Base-by-base conservation (phyloP, 495 filamentous ascomycete species). In the Aspergillus saccharolyticus region DNA sequence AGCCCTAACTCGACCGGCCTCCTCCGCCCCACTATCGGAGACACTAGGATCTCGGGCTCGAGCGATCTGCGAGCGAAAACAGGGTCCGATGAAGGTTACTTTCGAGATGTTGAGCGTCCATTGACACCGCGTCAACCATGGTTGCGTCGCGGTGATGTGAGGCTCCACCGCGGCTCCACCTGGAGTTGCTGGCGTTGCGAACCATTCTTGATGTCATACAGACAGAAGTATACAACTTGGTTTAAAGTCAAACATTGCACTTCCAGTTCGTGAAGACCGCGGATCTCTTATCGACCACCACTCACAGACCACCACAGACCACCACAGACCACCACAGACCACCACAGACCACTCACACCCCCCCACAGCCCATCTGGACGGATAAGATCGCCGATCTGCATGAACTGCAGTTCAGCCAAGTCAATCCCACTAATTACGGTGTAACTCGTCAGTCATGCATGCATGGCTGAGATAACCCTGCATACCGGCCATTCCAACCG, bases 71-170 rank as follows among this genome's bases (percentile, higher is more conserved):
- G 10, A 39, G 33, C 33, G 12, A 39, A 39, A 39, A 8, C 5
- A 39, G 33, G 33, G 7, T 12, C 5, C 2, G 4, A 18, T 21
- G 17, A 22, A 46, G n/a, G 17, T 20, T 19, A 46, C 10, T 19
- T 20, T 16, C 15, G 12, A 20, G 17, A 15, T n/a, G 43, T 17
- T n/a, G 43, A n/a, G 19, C 7, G 19, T 1, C 7, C 18, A 46
- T 46, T 19, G 44, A 1, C 44, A 3, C 8, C 17, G 17, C n/a
- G 18, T 5, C 18, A 46, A 46, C 16, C 44, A 46, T 15, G 44
- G 44, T 46, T 46, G 44, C 44, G 44, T 46, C 44, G 44, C 17
- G 44, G 21, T 46, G 44, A 46, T 46, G 17, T 46, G 44, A 10
- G 44, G 33, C 33, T 15, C 33, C 33, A 39, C 44, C 1, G 3